Conservation (phyloP, 257 asterid genomes). For the Catharanthus roseus region DNA sequence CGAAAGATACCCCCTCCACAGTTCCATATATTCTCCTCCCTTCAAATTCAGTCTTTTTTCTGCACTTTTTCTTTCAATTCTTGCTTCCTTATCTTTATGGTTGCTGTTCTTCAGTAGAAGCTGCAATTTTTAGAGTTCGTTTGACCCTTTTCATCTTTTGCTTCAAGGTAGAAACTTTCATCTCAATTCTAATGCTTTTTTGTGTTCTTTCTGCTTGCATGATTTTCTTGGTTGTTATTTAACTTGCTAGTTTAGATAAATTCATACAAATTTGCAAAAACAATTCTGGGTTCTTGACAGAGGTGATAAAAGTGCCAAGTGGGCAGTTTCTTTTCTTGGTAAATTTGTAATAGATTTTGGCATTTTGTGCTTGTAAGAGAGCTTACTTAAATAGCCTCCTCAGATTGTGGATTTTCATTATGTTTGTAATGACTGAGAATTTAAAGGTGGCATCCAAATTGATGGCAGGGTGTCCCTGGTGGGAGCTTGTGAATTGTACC, state of each 20-base stretch:
- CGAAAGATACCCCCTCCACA: neutral
- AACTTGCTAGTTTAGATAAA: neutral
- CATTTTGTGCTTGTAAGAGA: neutral
- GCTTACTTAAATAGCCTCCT: neutral
- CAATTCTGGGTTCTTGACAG: neutral
- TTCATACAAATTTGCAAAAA: neutral
- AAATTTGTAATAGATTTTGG: neutral
- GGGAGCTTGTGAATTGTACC: conserved; percentile 18
- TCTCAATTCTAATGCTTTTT: neutral
- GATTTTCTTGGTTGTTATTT: neutral
- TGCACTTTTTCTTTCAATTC: neutral
- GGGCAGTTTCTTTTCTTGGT: no score
- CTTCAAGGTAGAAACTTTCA: conserved; percentile 3
- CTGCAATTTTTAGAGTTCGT: neutral
- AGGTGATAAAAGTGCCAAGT: neutral
- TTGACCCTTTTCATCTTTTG: conserved; percentile 1
- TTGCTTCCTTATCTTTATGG: conserved; percentile 1
- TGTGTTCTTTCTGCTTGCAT: neutral
- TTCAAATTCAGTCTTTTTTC: conserved; percentile 2
- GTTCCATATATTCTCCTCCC: neutral
- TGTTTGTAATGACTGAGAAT: neutral
- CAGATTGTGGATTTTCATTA: neutral
- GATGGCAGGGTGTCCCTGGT: conserved; percentile 23
- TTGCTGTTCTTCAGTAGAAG: no score
- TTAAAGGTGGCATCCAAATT: neutral